Evolutionary conservation across 1,284 basidiomycete species (phyloP).

Genomic region (Volvariella surrecta): DNA sequence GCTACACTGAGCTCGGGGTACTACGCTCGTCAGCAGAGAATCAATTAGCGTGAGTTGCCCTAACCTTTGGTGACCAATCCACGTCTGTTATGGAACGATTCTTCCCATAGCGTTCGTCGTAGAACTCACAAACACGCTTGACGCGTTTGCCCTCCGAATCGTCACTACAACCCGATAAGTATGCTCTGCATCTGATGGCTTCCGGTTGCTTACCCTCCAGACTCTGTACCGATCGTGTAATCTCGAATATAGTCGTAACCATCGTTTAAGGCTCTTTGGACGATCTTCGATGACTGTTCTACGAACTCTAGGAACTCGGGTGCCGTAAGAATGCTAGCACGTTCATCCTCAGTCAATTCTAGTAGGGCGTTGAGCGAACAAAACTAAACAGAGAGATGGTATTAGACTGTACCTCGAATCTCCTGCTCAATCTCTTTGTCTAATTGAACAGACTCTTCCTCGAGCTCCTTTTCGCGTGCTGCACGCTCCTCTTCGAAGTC

Average conservation of each 20-base stretch:
- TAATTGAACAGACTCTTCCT: conserved; percentile 71
- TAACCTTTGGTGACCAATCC: conserved; percentile 94
- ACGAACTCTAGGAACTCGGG: conserved; percentile 92
- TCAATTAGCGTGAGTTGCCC: conserved; percentile 11
- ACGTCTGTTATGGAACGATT: conserved; percentile 93
- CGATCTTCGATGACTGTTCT: conserved; percentile 90
- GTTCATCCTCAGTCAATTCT: conserved; percentile 85
- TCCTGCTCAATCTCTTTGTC: conserved; percentile 80
- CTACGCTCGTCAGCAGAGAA: conserved; percentile 29
- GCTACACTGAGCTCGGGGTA: conserved; percentile 94
- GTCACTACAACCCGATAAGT: conserved; percentile 43
- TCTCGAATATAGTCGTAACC: conserved; percentile 95
- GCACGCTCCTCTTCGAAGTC: conserved; percentile 59
- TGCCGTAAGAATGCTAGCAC: conserved; percentile 70
- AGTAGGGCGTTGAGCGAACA: conserved; percentile 6
- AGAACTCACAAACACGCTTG: conserved; percentile 84
- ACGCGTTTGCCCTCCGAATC: conserved; percentile 84
- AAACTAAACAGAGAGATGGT: neutral
- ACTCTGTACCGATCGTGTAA: conserved; percentile 81
- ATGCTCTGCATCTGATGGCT: neutral
- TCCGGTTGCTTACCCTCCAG: conserved; percentile 48
- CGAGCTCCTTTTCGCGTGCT: conserved; percentile 71
- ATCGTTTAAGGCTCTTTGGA: conserved; percentile 94
- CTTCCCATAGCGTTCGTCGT: conserved; percentile 81
- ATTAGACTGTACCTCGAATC: conserved; percentile 49